Percentiles rank a stretch among this genome's conserved stretches.
These are phyloP conservation scores for Rachicladosporium sp. DNA, from an alignment of 2,329 filamentous ascomycete species.

Conservation along the genomic window DNA sequence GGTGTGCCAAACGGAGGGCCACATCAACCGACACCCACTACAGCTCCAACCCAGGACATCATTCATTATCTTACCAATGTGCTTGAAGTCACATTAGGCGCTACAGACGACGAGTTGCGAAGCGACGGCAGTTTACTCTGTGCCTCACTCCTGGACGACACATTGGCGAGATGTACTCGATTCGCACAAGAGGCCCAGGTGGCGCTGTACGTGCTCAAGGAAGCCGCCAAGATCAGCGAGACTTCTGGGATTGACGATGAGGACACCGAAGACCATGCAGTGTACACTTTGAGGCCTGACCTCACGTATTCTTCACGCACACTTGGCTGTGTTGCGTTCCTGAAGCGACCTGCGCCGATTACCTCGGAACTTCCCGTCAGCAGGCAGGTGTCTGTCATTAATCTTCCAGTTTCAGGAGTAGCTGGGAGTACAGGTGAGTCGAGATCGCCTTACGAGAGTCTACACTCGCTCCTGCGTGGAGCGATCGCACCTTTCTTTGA, in stretches of 20 bases:
- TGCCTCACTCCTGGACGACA: constrained; percentile 58
- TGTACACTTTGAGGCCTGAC: constrained; percentile 71
- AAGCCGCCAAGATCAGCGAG: constrained; percentile 33
- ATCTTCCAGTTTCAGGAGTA: constrained; percentile 70
- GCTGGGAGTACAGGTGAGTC: constrained; percentile 43
- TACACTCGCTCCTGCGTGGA: constrained; percentile 84
- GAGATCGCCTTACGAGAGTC: constrained; percentile 76
- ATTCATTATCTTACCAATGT: constrained; percentile 37
- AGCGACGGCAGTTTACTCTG: constrained; percentile 73
- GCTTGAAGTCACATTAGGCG: constrained; percentile 36
- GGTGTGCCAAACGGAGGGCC: constrained; percentile 21
- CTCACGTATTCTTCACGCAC: constrained; percentile 70
- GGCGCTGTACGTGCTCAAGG: constrained; percentile 85
- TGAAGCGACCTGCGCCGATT: constrained; percentile 82
- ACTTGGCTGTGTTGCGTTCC: constrained; percentile 71
- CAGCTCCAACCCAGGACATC: constrained; percentile 36
- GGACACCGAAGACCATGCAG: constrained; percentile 37
- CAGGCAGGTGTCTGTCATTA: constrained; percentile 84
- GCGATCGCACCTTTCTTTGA: constrained; percentile 94
- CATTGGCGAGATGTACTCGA: constrained; percentile 71
- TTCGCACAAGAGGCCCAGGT: constrained; percentile 83
- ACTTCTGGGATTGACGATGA: constrained; percentile 5
- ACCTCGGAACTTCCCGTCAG: constrained; percentile 71
- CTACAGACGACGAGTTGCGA: constrained; percentile 63
- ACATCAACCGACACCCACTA: constrained; percentile 13